Conservation (phyloP, 139 green algal species). For the Micractinium conductrix region DNA sequence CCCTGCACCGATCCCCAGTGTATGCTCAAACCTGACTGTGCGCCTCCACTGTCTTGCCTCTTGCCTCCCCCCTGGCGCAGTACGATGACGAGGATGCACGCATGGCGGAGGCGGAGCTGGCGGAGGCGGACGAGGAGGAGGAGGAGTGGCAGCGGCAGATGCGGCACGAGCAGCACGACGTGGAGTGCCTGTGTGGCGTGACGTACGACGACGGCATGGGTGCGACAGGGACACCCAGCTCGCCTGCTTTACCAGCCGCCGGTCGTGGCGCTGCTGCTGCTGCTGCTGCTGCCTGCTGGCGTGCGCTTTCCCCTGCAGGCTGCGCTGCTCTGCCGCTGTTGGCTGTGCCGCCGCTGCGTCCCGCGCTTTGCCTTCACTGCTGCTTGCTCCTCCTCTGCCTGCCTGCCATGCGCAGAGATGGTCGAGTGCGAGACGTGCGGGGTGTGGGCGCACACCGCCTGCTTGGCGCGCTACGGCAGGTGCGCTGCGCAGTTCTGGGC, state of each 20-base stretch:
- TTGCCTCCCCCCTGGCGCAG: not conserved
- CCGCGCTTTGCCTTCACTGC: no score
- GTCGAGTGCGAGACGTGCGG: conserved; percentile 26
- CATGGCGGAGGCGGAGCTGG: conserved; percentile 28
- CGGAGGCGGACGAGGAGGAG: conserved; percentile 28
- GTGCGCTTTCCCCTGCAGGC: not conserved
- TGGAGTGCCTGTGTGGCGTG: conserved; percentile 15
- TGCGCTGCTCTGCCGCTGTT: not conserved
- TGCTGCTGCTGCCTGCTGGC: not conserved
- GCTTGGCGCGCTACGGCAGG: conserved; percentile 26
- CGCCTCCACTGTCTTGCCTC: no score
- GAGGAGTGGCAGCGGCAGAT: conserved; percentile 27
- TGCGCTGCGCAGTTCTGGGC: not conserved
- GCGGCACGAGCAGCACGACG: not conserved
- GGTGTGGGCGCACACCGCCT: conserved; percentile 22
- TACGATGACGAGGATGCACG: conserved; percentile 11
- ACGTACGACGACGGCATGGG: conserved; percentile 12
- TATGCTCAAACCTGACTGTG: no score
- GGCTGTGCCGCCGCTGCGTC: not conserved
- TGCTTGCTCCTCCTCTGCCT: not conserved
- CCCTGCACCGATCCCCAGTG: no score
- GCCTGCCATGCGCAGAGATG: conserved; percentile 7
- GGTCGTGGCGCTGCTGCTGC: not conserved
- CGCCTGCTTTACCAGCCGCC: not conserved
- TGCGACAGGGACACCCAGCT: not conserved